Base-by-base conservation (phyloP, 1,139 yeast genomes). In the Geotrichum aggregatum region DNA sequence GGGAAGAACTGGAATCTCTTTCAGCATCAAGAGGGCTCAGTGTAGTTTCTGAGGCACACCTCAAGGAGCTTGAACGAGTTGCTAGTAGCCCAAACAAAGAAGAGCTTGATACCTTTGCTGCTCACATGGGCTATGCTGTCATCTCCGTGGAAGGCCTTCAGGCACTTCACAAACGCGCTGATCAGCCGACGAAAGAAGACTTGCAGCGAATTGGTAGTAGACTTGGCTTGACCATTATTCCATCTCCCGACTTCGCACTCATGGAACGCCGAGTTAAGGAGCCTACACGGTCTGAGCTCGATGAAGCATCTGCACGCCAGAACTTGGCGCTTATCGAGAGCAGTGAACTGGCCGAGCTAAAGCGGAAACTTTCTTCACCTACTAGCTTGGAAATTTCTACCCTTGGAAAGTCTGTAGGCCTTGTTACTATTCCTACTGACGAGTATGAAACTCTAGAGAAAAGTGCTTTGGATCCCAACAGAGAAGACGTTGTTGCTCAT, bases 51-150 rank as follows among this genome's bases (percentile, higher is more conserved):
- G 52, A 59, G 3, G 61, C 59, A 21, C 60, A 58, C 13, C 49
- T 64, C 36, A 60, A 59, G 13, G 65, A 64, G 28, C 57, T 69
- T 46, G 59, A 62, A 30, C 57, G 62, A 28, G 57, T 56, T 38
- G 58, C 64, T 4, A 60, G 59, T 6, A 55, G 59, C 28, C 67
- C 67, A 2, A 56, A 61, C 7, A 59, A 58, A 50, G 63, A 57
- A 18, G 76, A 76, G 45, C 68, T 79, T 22, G 77, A 77, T 56
- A 64, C 69, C 8, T 77, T 74, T 62, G 82, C 82, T 1, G 66
- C 72, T 44, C 58, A 64, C 10, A 58, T 69, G 22, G 74, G 74
- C 3, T 65, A 63, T 47, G 64, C 68, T 10, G 65, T 69, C 4
- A 64, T 71, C 10, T 59, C 70, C 4, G 58, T 56, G 21, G 71